Evolutionary conservation across 192 early-diverging fungal species (phyloP).

Genomic region (Endogone sp.): DNA sequence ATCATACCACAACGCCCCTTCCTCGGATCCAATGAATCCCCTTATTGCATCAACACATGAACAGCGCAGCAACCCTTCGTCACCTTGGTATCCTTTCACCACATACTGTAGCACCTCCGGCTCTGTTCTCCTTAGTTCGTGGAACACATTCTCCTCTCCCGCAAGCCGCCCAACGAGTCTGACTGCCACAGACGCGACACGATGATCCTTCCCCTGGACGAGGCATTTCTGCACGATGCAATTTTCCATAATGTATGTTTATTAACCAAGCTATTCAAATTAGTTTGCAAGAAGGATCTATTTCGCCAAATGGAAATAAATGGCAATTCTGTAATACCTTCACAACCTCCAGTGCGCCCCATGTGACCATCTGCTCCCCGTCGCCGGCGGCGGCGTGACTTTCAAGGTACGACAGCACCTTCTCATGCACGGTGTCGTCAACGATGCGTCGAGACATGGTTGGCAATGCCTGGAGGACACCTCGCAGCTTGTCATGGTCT

Average conservation of each 20-base stretch:
- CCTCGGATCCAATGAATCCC: constrained; percentile 20
- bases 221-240: neutral
- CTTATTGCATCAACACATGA: constrained; percentile 33
- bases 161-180: constrained; percentile 29
- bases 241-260: neutral
- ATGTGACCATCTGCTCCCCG: constrained; percentile 17
- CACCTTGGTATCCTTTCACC: constrained; percentile 21
- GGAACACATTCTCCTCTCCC: constrained; percentile 9
- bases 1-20: constrained; percentile 37
- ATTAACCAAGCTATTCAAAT: no score
- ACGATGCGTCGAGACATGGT: constrained; percentile 66
- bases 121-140: neutral
- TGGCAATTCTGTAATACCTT: neutral
- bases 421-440: constrained; percentile 74
- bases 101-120: constrained; percentile 26
- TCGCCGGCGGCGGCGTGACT: constrained; percentile 2
- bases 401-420: constrained; percentile 63
- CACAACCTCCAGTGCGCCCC: constrained; percentile 38
- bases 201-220: constrained; percentile 23
- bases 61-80: constrained; percentile 31
- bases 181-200: constrained; percentile 33
- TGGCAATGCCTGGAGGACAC: constrained; percentile 55
- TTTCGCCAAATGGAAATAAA: no score
- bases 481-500: constrained; percentile 25
- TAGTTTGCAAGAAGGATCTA: no score